These are phyloP conservation scores for Metarhizium album DNA, from an alignment of 2,329 filamentous ascomycete species.

Conservation along the genomic window DNA sequence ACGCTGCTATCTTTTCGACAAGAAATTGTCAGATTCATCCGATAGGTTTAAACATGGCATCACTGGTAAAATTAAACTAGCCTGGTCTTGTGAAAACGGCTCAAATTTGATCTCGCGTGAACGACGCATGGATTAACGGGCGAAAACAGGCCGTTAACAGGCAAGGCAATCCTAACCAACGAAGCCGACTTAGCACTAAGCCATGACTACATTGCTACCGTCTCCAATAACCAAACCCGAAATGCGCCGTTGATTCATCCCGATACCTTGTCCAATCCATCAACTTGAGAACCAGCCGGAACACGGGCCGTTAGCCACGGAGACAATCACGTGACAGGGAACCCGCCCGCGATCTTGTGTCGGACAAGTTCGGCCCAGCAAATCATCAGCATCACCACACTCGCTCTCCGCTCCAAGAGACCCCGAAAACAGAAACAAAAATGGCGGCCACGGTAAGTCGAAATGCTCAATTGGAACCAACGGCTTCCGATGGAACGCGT, in stretches of 20 bases:
- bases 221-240: too few species aligned
- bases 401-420: slow-evolving; percentile 38
- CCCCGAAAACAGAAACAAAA: slow-evolving; percentile 40
- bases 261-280: not conserved
- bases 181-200: too few species aligned
- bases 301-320: not conserved
- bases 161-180: too few species aligned
- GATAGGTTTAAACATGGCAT: not conserved
- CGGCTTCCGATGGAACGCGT: not conserved
- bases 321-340: slow-evolving; percentile 22
- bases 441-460: slow-evolving; percentile 57
- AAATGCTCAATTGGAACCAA: not conserved
- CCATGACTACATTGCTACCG: too few species aligned
- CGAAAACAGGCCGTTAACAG: too few species aligned
- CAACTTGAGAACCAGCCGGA: not conserved
- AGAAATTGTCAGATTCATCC: not conserved
- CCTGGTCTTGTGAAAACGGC: not conserved
- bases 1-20: slow-evolving; percentile 2
- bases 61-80: not conserved
- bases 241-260: not conserved
- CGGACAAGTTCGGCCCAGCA: slow-evolving; percentile 33
- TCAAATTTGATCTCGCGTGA: not conserved
- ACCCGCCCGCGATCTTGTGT: slow-evolving; percentile 17
- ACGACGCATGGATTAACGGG: too few species aligned
- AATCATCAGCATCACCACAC: slow-evolving; percentile 35